Conservation (phyloP, 495 filamentous ascomycete species). For the Aspergillus asperescens region DNA sequence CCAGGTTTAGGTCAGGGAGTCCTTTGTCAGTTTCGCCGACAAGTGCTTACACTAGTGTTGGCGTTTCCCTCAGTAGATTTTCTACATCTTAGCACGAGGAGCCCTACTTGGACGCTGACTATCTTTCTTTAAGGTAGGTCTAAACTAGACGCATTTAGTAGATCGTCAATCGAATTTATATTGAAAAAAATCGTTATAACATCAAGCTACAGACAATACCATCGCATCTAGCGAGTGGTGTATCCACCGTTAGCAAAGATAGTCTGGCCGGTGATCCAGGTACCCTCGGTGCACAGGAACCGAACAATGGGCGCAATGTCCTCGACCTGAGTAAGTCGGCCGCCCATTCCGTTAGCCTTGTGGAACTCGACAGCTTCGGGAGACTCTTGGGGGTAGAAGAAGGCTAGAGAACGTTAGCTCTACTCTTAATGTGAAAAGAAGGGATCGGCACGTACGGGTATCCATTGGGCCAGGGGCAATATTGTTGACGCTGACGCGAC, state of each 20-base stretch:
- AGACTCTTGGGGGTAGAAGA: constrained; percentile 35
- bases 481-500: constrained; percentile 33
- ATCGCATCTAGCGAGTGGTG: constrained; percentile 28
- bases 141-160: too few species aligned
- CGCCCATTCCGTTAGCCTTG: constrained; percentile 31
- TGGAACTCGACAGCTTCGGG: constrained; percentile 31
- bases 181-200: too few species aligned
- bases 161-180: too few species aligned
- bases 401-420: constrained; percentile 19
- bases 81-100: too few species aligned
- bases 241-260: constrained; percentile 40
- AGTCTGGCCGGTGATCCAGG: constrained; percentile 40
- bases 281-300: constrained; percentile 35
- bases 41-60: too few species aligned
- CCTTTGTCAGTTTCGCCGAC: too few species aligned
- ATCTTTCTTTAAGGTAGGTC: too few species aligned
- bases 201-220: too few species aligned
- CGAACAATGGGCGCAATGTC: constrained; percentile 36
- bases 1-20: too few species aligned
- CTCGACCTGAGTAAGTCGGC: constrained; percentile 27
- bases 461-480: constrained; percentile 40
- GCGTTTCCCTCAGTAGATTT: too few species aligned
- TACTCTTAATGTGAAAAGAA: background rate
- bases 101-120: too few species aligned
- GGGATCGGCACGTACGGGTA: constrained; percentile 26